These are phyloP conservation scores for Mallotus japonicus DNA, from an alignment of 441 rosid species.

Conservation along the genomic window DNA sequence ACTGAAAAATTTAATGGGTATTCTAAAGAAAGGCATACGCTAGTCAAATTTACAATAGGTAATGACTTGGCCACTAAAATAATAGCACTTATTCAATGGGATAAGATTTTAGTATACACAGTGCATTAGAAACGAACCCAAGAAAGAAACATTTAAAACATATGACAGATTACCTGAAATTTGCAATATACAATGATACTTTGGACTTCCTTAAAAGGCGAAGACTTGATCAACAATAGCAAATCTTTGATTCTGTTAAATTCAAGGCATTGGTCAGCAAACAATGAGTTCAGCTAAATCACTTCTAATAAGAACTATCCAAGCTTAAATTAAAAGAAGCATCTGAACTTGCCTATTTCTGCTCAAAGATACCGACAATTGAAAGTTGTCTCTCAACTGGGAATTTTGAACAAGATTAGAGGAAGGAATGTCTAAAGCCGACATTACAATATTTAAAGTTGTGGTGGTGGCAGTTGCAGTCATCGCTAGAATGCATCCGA, in stretches of 20 bases:
- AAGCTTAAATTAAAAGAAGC: slow-evolving; percentile 14
- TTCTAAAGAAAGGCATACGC: background rate
- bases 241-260: slow-evolving; percentile 76
- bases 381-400: slow-evolving; percentile 68
- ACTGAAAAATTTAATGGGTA: slow-evolving; percentile 9
- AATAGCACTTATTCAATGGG: background rate
- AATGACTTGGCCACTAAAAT: background rate
- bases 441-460: slow-evolving; percentile 76
- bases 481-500: slow-evolving; percentile 87
- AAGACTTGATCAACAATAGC: slow-evolving; percentile 60
- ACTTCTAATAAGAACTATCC: background rate
- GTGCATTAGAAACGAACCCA: background rate
- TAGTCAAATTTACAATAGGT: background rate
- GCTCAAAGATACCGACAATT: slow-evolving; percentile 67
- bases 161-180: slow-evolving; percentile 61
- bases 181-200: slow-evolving; percentile 95
- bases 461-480: slow-evolving; percentile 88
- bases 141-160: background rate
- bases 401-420: slow-evolving; percentile 71
- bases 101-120: background rate
- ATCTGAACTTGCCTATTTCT: slow-evolving; percentile 61
- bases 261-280: slow-evolving; percentile 24
- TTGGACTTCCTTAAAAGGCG: slow-evolving; percentile 53
- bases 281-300: slow-evolving; percentile 16
- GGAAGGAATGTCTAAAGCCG: slow-evolving; percentile 82